Conservation (phyloP, 371 early-diverging fungal genomes). For the Actinomortierella ambigua region DNA sequence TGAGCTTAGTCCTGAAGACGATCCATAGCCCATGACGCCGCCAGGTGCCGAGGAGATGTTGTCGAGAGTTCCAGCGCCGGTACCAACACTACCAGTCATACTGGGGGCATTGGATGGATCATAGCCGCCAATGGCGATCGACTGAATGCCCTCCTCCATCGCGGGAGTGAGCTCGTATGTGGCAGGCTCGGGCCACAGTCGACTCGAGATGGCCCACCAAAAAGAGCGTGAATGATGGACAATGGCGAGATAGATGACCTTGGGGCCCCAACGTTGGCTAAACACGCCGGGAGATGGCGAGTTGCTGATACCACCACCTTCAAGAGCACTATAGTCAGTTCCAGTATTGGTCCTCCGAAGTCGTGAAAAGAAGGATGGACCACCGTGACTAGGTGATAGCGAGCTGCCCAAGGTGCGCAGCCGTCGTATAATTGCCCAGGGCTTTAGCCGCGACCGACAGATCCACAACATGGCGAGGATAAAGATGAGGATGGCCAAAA, state of each 20-base stretch:
- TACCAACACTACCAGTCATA: not conserved
- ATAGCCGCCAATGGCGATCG: conserved; percentile 33
- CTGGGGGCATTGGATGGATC: conserved; percentile 13
- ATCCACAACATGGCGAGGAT: conserved; percentile 29
- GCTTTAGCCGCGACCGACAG: conserved; percentile 27
- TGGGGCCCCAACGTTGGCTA: conserved; percentile 3
- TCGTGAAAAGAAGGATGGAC: conserved; percentile 22
- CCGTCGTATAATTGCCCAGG: conserved; percentile 12
- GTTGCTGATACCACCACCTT: not conserved
- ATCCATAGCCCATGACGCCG: conserved; percentile 16
- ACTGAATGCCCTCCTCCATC: conserved; percentile 21
- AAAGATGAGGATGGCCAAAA: conserved; percentile 20
- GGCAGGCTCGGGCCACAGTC: conserved; percentile 36
- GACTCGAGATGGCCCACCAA: conserved; percentile 34
- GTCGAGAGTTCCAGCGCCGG: conserved; percentile 8
- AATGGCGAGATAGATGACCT: conserved; percentile 30
- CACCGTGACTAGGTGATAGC: conserved; percentile 6
- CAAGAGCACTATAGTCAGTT: conserved; percentile 32
- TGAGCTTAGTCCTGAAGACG: conserved; percentile 18
- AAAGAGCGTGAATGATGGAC: conserved; percentile 33
- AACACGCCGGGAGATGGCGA: no score
- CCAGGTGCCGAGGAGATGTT: conserved; percentile 12
- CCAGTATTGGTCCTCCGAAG: conserved; percentile 20
- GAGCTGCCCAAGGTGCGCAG: conserved; percentile 8
- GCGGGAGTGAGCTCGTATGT: conserved; percentile 7